These are phyloP conservation scores for Afroboletus lepidellus DNA, from an alignment of 1,284 basidiomycete genomes.

Conservation along the genomic window DNA sequence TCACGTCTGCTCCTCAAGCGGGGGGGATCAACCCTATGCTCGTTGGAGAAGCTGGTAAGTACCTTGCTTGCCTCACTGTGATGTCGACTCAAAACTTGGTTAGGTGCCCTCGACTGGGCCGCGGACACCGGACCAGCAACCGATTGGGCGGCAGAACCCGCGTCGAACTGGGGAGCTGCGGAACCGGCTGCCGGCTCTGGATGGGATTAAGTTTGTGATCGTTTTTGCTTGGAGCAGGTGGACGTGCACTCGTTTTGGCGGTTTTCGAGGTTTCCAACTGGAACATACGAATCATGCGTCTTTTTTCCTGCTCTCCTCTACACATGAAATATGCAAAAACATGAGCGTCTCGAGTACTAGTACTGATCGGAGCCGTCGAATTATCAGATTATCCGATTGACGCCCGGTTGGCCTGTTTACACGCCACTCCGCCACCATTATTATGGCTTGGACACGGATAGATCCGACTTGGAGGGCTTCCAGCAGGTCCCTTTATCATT, in stretches of 20 bases:
- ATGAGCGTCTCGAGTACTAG: conserved; percentile 2
- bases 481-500: too few relatives aligned
- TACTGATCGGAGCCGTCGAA: too few relatives aligned
- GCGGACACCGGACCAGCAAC: conserved; percentile 61
- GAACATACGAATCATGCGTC: conserved; percentile 16
- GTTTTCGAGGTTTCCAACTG: conserved; percentile 2
- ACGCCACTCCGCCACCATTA: too few relatives aligned
- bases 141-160: conserved; percentile 86
- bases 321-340: conserved; percentile 19
- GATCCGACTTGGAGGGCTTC: too few relatives aligned
- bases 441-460: too few relatives aligned
- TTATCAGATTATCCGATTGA: too few relatives aligned
- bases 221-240: conserved; percentile 3
- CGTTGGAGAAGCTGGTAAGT: conserved; percentile 63
- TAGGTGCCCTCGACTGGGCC: conserved; percentile 84
- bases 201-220: conserved; percentile 55
- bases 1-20: conserved; percentile 61
- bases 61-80: conserved; percentile 3
- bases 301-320: conserved; percentile 14
- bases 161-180: conserved; percentile 56
- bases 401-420: too few relatives aligned
- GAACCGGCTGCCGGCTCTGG: conserved; percentile 40
- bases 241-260: background rate
- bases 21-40: conserved; percentile 77
- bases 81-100: conserved; percentile 2